Conservation (phyloP, 2,329 filamentous ascomycete genomes). For the Apiospora rasikravindrae region DNA sequence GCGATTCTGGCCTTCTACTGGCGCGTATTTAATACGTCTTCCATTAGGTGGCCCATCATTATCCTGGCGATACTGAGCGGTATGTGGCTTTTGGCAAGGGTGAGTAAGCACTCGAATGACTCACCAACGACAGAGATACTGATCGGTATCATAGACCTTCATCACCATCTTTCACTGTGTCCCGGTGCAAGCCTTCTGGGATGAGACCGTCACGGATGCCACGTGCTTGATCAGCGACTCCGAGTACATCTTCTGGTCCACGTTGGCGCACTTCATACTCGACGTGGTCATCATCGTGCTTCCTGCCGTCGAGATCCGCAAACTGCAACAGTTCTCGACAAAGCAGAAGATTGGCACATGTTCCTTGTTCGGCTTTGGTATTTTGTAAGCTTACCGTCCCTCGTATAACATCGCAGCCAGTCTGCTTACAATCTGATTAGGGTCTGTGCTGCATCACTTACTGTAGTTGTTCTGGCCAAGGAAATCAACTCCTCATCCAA, state of each 20-base stretch:
- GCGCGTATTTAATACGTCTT: slow-evolving; percentile 21
- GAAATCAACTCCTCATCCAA: slow-evolving; percentile 30
- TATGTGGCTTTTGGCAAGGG: slow-evolving; percentile 20
- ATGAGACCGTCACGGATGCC: slow-evolving; percentile 31
- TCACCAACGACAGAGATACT: neutral
- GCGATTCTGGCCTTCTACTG: slow-evolving; percentile 22
- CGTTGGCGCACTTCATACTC: slow-evolving; percentile 38
- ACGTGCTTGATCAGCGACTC: slow-evolving; percentile 38
- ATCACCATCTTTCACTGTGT: slow-evolving; percentile 41
- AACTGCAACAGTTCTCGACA: slow-evolving; percentile 35
- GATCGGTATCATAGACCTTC: slow-evolving; percentile 29
- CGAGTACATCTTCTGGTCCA: slow-evolving; percentile 40
- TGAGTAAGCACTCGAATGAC: neutral
- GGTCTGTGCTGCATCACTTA: slow-evolving; percentile 36
- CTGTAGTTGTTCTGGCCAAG: slow-evolving; percentile 34
- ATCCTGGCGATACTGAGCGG: neutral
- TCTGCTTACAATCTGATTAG: slow-evolving; percentile 22
- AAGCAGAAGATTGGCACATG: slow-evolving; percentile 38
- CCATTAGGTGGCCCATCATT: slow-evolving; percentile 20
- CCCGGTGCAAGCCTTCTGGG: slow-evolving; percentile 41
- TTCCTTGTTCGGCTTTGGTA: slow-evolving; percentile 37
- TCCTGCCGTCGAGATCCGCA: slow-evolving; percentile 38
- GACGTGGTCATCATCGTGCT: slow-evolving; percentile 40
- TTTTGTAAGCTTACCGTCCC: slow-evolving; percentile 29
- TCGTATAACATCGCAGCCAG: neutral